Evolutionary conservation across 2,329 filamentous ascomycete genomes (phyloP).

Genomic region (Penicillium concentricum): DNA sequence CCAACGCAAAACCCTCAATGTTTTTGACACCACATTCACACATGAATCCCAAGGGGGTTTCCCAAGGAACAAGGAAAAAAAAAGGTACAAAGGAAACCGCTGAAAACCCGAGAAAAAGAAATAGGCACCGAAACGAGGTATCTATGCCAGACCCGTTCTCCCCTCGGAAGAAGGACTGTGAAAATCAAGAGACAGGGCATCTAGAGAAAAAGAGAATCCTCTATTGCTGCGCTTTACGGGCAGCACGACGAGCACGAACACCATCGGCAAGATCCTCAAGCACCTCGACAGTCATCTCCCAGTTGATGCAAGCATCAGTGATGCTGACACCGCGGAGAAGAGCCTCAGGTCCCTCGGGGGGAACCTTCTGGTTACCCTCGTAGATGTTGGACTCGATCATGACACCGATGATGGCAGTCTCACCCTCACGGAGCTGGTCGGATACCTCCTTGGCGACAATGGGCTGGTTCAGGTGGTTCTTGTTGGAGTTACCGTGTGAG

Average conservation of each 20-base stretch:
- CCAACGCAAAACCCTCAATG: neutral
- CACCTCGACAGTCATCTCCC: constrained; percentile 78
- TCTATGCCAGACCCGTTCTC: constrained; percentile 8
- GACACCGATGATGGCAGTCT: constrained; percentile 86
- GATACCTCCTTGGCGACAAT: constrained; percentile 79
- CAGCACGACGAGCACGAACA: constrained; percentile 69
- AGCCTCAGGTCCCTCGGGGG: constrained; percentile 71
- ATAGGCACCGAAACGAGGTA: constrained; percentile 2
- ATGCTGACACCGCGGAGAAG: constrained; percentile 91
- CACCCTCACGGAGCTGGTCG: constrained; percentile 82
- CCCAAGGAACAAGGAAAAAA: neutral
- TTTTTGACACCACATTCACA: constrained; percentile 10
- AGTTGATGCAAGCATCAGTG: constrained; percentile 93
- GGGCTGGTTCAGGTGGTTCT: constrained; percentile 96
- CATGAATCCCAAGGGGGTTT: neutral
- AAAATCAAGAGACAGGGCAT: constrained; percentile 8
- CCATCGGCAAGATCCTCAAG: constrained; percentile 84
- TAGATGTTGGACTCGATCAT: constrained; percentile 99
- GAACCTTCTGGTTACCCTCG: constrained; percentile 86
- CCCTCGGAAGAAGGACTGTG: neutral
- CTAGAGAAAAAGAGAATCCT: constrained; percentile 6
- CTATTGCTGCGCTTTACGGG: constrained; percentile 30
- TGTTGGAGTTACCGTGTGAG: constrained; percentile 96
- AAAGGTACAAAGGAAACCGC: constrained; percentile 9
- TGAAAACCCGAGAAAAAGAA: constrained; percentile 11